Percentiles rank a stretch among this genome's conserved stretches.
These are phyloP conservation scores for Tetrahymena thermophila DNA, from an alignment of 73 alveolate species.

Conservation along the genomic window DNA sequence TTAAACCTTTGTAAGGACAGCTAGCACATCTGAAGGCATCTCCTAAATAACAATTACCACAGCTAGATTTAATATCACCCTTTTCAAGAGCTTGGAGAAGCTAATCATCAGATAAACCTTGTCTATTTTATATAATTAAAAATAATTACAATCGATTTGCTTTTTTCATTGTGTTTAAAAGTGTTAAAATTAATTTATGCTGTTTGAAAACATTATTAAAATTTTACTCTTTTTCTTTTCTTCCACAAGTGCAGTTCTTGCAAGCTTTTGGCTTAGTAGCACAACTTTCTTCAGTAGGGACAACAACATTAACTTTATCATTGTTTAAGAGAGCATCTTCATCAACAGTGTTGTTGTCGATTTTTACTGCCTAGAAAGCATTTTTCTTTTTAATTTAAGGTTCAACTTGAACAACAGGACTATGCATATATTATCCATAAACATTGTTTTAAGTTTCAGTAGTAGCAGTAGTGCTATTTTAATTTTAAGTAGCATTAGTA, in stretches of 20 bases:
- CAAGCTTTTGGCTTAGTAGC: slow-evolving; percentile 79
- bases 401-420: background rate
- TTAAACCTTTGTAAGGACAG: slow-evolving; percentile 76
- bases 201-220: background rate
- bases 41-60: slow-evolving; percentile 87
- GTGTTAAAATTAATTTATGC: too few relatives aligned
- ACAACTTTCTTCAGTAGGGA: slow-evolving; percentile 39
- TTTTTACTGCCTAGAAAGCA: background rate
- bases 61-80: slow-evolving; percentile 58
- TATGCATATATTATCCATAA: background rate
- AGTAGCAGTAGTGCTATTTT: background rate
- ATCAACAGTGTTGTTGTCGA: background rate
- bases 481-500: background rate
- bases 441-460: background rate
- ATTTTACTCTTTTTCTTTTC: slow-evolving; percentile 56
- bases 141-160: background rate
- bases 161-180: background rate
- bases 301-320: slow-evolving; percentile 39
- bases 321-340: slow-evolving; percentile 71
- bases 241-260: slow-evolving; percentile 88
- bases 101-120: slow-evolving; percentile 44
- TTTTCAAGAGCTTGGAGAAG: slow-evolving; percentile 50
- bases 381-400: background rate
- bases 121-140: slow-evolving; percentile 14
- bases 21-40: slow-evolving; percentile 92